Base-by-base conservation (phyloP, 2,329 filamentous ascomycete genomes). In the Hypoxylon sp. region DNA sequence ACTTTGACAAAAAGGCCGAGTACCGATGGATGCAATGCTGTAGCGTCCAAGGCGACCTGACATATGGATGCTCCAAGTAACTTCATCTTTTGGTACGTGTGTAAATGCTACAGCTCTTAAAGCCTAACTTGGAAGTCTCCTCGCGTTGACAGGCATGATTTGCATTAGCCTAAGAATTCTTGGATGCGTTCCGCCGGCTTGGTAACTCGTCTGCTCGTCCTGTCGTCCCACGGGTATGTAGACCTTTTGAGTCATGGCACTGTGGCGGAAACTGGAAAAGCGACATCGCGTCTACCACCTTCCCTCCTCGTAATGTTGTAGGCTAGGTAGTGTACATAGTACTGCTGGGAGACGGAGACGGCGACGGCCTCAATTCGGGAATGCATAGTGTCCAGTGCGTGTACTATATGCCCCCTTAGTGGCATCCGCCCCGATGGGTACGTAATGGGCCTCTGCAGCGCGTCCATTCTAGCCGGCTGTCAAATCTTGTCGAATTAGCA, bases 361-460 rank as follows among this genome's bases (percentile, higher is more conserved):
- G 57, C 61, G 54, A 48, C 65, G 61, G 53, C 48, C 52, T 64
- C 59, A 30, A 67, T 69, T 69, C 53, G 60, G 63, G 63, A 59
- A 64, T 67, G 60, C 53, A 64, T 64, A 49, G 57, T 54, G 24
- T 26, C 62, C 62, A 49, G 57, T 54, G 24, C 6, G 57, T 45
- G 36, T 59, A 51, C 48, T 58, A 44, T 61, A 63, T 40, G 42
- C 18, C 26, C 45, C 32, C 33, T 42, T 68, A 61, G 61, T 53
- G 54, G 69, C 56, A 69, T 67, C 69, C 65, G 67, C 65, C 64
- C 60, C 46, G 61, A 63, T 68, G 65, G 67, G 44, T 67, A 67
- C 60, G 42, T 30, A 61, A 40, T 45, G 61, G 54, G 65, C 63
- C 46, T 58, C 62, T 62, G 56, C 55, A 61, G 51, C 61, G 12